Evolutionary conservation across 306 rosid genomes (phyloP).

Genomic region (Ormosia semicastrata): DNA sequence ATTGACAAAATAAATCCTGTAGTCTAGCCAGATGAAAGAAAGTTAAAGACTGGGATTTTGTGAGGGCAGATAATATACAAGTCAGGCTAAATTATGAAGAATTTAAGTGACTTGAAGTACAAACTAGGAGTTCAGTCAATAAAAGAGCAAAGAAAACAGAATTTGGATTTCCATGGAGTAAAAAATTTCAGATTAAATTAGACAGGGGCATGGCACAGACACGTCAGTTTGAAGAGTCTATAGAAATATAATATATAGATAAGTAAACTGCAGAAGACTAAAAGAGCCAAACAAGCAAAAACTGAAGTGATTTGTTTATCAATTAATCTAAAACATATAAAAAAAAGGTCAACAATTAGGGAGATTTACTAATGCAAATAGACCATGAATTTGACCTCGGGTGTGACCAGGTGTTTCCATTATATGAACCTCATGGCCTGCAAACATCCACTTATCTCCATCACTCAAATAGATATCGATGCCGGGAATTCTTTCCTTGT

Average conservation of each 20-base stretch:
- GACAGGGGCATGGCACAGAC: neutral
- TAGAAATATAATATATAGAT: neutral
- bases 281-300: neutral
- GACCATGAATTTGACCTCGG: conserved; percentile 54
- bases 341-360: neutral
- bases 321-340: neutral
- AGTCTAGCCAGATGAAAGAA: conserved; percentile 19
- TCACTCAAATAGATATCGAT: conserved; percentile 83
- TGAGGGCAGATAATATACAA: neutral
- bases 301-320: neutral
- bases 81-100: conserved; percentile 13
- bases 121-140: neutral
- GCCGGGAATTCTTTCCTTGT: conserved; percentile 81
- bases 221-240: neutral
- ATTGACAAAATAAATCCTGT: conserved; percentile 9
- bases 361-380: conserved; percentile 8
- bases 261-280: neutral
- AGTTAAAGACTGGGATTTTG: neutral
- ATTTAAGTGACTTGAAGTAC: neutral
- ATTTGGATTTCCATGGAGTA: neutral
- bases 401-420: conserved; percentile 98
- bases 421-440: conserved; percentile 91
- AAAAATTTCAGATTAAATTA: neutral
- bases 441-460: conserved; percentile 99
- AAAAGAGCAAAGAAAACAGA: neutral